These are phyloP conservation scores for Pisolithus thermaeus DNA, from an alignment of 1,284 basidiomycete species.

Conservation along the genomic window DNA sequence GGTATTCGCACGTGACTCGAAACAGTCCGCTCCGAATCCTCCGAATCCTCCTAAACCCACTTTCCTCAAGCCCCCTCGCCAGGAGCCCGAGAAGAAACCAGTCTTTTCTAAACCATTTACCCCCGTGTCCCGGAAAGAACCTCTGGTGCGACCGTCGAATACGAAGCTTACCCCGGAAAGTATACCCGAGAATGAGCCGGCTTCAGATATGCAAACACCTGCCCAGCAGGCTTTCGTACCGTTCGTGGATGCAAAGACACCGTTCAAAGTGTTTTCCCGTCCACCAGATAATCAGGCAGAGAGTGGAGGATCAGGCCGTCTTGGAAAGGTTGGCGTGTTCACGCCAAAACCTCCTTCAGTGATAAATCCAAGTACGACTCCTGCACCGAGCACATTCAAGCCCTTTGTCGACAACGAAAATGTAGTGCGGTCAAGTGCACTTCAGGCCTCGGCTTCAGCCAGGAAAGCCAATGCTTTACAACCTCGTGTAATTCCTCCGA, in stretches of 20 bases:
- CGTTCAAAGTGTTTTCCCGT: slow-evolving; percentile 69
- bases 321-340: slow-evolving; percentile 26
- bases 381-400: slow-evolving; percentile 30
- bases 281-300: slow-evolving; percentile 43
- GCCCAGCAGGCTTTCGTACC: slow-evolving; percentile 39
- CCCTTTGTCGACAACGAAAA: slow-evolving; percentile 40
- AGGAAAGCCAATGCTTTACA: slow-evolving; percentile 21
- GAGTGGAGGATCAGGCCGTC: slow-evolving; percentile 20
- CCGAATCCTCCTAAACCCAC: slow-evolving; percentile 25
- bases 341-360: slow-evolving; percentile 38
- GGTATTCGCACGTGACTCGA: slow-evolving; percentile 6
- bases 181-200: slow-evolving; percentile 16
- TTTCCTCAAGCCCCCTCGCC: slow-evolving; percentile 25
- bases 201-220: slow-evolving; percentile 12
- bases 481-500: slow-evolving; percentile 17
- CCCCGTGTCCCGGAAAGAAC: slow-evolving; percentile 41
- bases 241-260: slow-evolving; percentile 48
- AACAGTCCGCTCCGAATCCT: slow-evolving; percentile 14
- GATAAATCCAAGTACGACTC: slow-evolving; percentile 3
- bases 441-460: slow-evolving; percentile 14
- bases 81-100: slow-evolving; percentile 29
- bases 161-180: slow-evolving; percentile 17
- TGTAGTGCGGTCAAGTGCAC: slow-evolving; percentile 26
- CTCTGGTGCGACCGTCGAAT: slow-evolving; percentile 23
- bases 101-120: slow-evolving; percentile 60